Base-by-base conservation (phyloP, 371 early-diverging fungal genomes). In the Mortierella sp. region DNA sequence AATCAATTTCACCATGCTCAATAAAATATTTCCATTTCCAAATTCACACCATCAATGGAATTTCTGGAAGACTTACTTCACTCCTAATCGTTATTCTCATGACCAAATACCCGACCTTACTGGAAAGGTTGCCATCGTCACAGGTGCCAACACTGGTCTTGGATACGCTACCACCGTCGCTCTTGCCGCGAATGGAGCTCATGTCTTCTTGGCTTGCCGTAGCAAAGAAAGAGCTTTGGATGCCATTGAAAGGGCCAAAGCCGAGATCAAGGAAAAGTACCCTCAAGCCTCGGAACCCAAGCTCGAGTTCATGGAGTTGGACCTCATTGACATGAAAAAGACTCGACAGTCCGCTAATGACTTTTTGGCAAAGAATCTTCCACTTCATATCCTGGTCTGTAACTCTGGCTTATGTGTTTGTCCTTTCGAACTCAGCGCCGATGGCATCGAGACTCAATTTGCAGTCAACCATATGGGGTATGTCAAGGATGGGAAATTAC, bases 121-220 rank as follows among this genome's bases (percentile, higher is more conserved):
- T 24, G 92, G 90, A 39, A 92, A 91, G 84, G 68, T 67, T 51
- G 90, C 89, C 28, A 86, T 95, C 20, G 90, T 94, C 30, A 94
- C 94, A 26, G 95, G 95, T 39, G 90, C 89, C 20, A 91, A 88
- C 71, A 84, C 89, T 18, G 94, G 94, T 77, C 86, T 93, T 49
- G 94, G 93, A 45, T 85, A 85, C 68, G 84, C 84, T 2, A 90
- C 90, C 47, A 87, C 85, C 5, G 58, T 80, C 11, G 87, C 90
- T 74, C 84, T 93, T 62, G 92, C 90, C 9, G 83, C 72, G 26
- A 87, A 90, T 67, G 84, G 84, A 12, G 90, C 91, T 35, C 84
- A 86, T 26, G 85, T 93, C 78, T 87, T 87, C 43, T 84, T 92
- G 30, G 90, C 90, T 1, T 90, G 89, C 75, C 88, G 93, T 35